These are phyloP conservation scores for Harringtonia lauricola DNA, from an alignment of 2,329 filamentous ascomycete genomes.

Conservation along the genomic window DNA sequence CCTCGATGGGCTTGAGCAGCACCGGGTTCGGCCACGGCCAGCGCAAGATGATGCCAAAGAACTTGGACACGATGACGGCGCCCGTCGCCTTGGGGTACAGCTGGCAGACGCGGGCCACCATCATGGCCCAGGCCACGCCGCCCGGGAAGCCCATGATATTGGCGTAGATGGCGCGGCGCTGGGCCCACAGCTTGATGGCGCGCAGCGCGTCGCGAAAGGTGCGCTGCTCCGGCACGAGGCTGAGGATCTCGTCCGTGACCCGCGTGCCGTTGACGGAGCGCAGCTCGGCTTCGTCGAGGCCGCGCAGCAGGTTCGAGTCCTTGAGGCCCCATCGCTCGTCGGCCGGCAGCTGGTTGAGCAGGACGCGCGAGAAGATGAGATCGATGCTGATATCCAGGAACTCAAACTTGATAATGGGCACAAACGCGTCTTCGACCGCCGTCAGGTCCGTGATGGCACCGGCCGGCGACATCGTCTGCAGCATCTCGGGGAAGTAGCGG, in stretches of 20 bases:
- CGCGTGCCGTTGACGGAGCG: constrained; percentile 88
- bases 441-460: constrained; percentile 79
- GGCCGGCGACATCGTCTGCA: constrained; percentile 63
- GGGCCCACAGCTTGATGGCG: constrained; percentile 94
- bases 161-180: constrained; percentile 82
- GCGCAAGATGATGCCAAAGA: constrained; percentile 81
- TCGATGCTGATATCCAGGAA: constrained; percentile 88
- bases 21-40: constrained; percentile 97
- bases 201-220: constrained; percentile 83
- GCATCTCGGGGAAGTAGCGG: constrained; percentile 68
- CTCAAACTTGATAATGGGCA: constrained; percentile 96
- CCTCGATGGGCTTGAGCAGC: constrained; percentile 77
- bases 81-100: constrained; percentile 88
- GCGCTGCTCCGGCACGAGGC: constrained; percentile 77
- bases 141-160: constrained; percentile 96
- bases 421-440: constrained; percentile 79
- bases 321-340: constrained; percentile 62
- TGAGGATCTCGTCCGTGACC: constrained; percentile 86
- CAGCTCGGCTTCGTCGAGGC: constrained; percentile 76
- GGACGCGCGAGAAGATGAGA: constrained; percentile 74
- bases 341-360: constrained; percentile 57
- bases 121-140: constrained; percentile 96
- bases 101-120: constrained; percentile 91
- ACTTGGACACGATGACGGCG: constrained; percentile 81
- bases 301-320: constrained; percentile 75